phyloP scores from a whole-genome alignment of 306 rosid genomes.

The Psophocarpus tetragonolobus region DNA sequence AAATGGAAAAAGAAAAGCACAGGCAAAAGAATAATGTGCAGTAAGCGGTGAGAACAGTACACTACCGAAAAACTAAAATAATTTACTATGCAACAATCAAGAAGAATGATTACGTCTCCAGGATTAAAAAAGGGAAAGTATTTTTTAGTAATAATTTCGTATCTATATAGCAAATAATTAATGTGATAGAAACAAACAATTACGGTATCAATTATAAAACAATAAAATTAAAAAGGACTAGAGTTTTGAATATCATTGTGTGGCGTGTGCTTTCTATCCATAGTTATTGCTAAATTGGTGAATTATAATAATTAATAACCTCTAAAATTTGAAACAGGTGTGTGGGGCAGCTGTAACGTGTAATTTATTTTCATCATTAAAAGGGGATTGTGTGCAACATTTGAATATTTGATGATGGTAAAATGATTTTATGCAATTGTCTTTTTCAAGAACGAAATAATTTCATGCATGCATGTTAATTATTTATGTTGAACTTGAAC shows the following conservation, averaged over 20 bases:
- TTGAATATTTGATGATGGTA: neutral
- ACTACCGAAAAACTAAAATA: neutral
- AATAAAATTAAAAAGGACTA: neutral
- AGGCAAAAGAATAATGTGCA: neutral
- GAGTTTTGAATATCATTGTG: neutral
- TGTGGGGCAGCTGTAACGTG: neutral
- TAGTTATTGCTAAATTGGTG: neutral
- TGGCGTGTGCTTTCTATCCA: neutral
- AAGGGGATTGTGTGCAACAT: neutral
- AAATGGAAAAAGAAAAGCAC: neutral
- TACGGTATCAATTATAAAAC: too few relatives aligned
- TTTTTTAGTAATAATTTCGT: neutral
- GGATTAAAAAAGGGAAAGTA: neutral
- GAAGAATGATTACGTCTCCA: neutral
- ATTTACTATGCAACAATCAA: neutral
- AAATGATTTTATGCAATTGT: neutral
- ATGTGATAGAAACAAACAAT: neutral
- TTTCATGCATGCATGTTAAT: neutral
- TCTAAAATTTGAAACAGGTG: neutral
- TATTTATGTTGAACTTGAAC: neutral
- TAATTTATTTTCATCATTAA: neutral
- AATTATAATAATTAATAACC: too few relatives aligned
- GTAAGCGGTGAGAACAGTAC: neutral
- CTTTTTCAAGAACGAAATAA: neutral
- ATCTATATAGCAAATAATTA: neutral